Evolutionary conservation across 805 yeast genomes (phyloP).

Genomic region (Lipomyces sp.): DNA sequence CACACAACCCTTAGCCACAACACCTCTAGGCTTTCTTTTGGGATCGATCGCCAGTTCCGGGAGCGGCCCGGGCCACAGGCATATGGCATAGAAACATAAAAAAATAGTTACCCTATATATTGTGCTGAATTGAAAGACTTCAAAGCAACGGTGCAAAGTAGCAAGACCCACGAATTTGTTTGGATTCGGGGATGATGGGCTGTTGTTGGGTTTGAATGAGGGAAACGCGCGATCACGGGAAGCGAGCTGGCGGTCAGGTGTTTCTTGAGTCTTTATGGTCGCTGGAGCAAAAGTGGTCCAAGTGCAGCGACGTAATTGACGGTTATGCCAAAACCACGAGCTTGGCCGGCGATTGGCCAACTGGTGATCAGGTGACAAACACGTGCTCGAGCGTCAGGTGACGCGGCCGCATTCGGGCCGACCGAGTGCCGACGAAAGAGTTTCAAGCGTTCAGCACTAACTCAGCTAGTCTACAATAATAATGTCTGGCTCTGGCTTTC

Average conservation of each 20-base stretch:
- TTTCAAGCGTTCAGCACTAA: too few relatives aligned
- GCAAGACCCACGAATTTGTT: too few relatives aligned
- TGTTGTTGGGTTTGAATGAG: not conserved
- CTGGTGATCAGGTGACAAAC: conserved; percentile 14
- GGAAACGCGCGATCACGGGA: conserved; percentile 30
- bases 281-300: not conserved
- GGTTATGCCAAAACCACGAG: not conserved
- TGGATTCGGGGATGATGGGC: not conserved
- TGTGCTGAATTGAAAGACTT: too few relatives aligned
- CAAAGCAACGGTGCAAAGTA: too few relatives aligned
- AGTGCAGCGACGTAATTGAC: not conserved
- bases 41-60: too few relatives aligned
- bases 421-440: too few relatives aligned
- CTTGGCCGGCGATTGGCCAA: conserved; percentile 12
- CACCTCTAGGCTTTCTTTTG: not conserved
- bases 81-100: not conserved
- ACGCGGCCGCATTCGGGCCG: not conserved
- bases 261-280: not conserved
- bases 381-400: conserved; percentile 16
- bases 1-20: conserved; percentile 12
- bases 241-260: conserved; percentile 17
- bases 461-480: too few relatives aligned
- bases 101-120: not conserved
- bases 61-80: too few relatives aligned
- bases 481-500: too few relatives aligned